Percentiles rank a stretch among this genome's conserved stretches.
phyloP scores from a whole-genome alignment of 805 yeast species.

The Starmerella potacharoeniae region DNA sequence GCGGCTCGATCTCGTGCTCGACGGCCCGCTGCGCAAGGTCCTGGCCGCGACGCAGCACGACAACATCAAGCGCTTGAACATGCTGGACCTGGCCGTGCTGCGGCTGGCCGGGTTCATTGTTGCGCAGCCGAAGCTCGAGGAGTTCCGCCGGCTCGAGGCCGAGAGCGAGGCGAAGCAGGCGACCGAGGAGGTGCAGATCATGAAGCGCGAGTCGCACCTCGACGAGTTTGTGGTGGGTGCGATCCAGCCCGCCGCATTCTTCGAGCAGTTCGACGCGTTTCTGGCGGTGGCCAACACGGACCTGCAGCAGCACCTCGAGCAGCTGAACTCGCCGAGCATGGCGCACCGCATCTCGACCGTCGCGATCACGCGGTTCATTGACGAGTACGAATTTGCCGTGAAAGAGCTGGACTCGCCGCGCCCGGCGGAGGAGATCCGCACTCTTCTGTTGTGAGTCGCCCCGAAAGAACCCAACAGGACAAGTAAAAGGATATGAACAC shows the following conservation, averaged over 20 bases:
- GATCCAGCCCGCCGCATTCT: constrained; percentile 7
- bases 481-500: neutral
- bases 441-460: constrained; percentile 4
- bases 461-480: no score
- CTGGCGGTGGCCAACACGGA: constrained; percentile 29
- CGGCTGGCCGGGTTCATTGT: constrained; percentile 26
- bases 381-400: constrained; percentile 25
- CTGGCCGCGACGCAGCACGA: constrained; percentile 20
- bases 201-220: constrained; percentile 23
- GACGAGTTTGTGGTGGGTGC: constrained; percentile 6
- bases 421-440: constrained; percentile 13
- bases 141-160: constrained; percentile 22
- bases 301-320: constrained; percentile 23
- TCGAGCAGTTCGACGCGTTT: constrained; percentile 26
- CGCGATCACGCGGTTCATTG: constrained; percentile 28
- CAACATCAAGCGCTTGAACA: constrained; percentile 28
- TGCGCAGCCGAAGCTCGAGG: constrained; percentile 26
- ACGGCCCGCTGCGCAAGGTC: constrained; percentile 26
- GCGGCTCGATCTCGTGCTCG: constrained; percentile 26
- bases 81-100: constrained; percentile 28
- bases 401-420: constrained; percentile 8
- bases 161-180: constrained; percentile 25
- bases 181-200: constrained; percentile 21
- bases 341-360: constrained; percentile 25
- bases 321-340: constrained; percentile 28